Conservation (phyloP, 495 filamentous ascomycete species). For the Penicillium tannophilum region DNA sequence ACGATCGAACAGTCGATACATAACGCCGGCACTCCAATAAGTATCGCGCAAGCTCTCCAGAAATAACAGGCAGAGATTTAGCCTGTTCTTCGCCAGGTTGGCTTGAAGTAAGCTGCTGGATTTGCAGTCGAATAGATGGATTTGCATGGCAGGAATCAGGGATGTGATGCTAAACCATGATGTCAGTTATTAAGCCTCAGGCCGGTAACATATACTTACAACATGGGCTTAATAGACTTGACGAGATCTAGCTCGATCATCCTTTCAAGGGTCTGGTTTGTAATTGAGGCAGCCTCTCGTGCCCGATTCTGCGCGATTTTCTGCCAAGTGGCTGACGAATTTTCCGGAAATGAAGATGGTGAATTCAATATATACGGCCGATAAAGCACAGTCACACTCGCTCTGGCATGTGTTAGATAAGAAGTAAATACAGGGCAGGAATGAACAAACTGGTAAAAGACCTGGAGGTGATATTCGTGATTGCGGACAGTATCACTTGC, state of each 20-base stretch:
- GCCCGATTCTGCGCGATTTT: slow-evolving; percentile 6
- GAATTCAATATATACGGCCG: slow-evolving; percentile 8
- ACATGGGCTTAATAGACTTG: slow-evolving; percentile 10
- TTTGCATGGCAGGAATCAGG: slow-evolving; percentile 10
- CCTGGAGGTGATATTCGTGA: slow-evolving; percentile 10
- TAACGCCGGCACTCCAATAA: slow-evolving; percentile 10
- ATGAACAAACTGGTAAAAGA: slow-evolving; percentile 8
- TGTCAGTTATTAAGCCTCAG: not conserved
- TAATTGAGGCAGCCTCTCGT: slow-evolving; percentile 1
- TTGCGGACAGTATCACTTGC: not conserved
- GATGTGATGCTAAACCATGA: slow-evolving; percentile 5
- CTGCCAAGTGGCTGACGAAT: slow-evolving; percentile 1
- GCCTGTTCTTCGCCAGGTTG: slow-evolving; percentile 3
- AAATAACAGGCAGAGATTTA: slow-evolving; percentile 7
- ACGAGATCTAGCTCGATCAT: slow-evolving; percentile 9
- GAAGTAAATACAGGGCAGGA: not conserved
- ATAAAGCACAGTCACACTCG: not conserved
- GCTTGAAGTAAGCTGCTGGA: slow-evolving; percentile 2
- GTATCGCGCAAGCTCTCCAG: slow-evolving; percentile 7
- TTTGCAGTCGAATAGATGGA: slow-evolving; percentile 13
- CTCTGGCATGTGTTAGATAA: not conserved
- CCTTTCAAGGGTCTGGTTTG: slow-evolving; percentile 3
- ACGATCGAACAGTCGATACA: slow-evolving; percentile 7
- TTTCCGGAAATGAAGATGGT: slow-evolving; percentile 6
- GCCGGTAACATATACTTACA: not conserved